These are phyloP conservation scores for Eucalyptus globulus DNA, from an alignment of 345 rosid species.

Conservation along the genomic window DNA sequence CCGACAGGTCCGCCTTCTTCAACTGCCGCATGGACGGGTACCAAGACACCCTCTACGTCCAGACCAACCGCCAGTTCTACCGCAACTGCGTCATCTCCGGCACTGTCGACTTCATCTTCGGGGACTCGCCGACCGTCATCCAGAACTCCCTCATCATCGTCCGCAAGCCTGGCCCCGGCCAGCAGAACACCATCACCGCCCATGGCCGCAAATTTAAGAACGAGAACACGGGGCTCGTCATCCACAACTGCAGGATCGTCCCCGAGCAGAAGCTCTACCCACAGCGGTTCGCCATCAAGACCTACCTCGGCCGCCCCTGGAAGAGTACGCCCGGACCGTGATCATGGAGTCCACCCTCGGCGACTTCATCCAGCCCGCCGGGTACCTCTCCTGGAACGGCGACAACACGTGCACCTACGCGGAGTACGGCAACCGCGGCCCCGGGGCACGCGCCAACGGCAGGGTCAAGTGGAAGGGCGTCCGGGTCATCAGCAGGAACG, in stretches of 20 bases:
- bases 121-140: constrained; percentile 36
- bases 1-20: constrained; percentile 37
- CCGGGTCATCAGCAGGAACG: constrained; percentile 13
- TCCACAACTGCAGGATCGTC: constrained; percentile 75
- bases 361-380: constrained; percentile 52
- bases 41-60: constrained; percentile 61
- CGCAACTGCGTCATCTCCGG: constrained; percentile 59
- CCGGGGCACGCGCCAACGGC: constrained; percentile 26
- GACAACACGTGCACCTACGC: constrained; percentile 16
- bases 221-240: constrained; percentile 34
- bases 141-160: constrained; percentile 60
- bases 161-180: constrained; percentile 28
- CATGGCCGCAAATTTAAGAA: constrained; percentile 17
- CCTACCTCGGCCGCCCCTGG: constrained; percentile 84
- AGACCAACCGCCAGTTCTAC: constrained; percentile 55
- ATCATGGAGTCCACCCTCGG: constrained; percentile 46
- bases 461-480: constrained; percentile 48
- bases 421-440: constrained; percentile 58
- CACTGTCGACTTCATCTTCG: constrained; percentile 77
- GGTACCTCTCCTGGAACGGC: constrained; percentile 43
- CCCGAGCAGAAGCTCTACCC: constrained; percentile 42
- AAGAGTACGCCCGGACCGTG: constrained; percentile 40
- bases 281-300: constrained; percentile 7
- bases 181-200: constrained; percentile 53
- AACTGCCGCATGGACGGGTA: constrained; percentile 59